A percentile compares a stretch with the other conserved stretches of the same genome.
These are phyloP conservation scores for Pyrenochaeta sp. DNA, from an alignment of 2,329 filamentous ascomycete genomes.

Conservation along the genomic window DNA sequence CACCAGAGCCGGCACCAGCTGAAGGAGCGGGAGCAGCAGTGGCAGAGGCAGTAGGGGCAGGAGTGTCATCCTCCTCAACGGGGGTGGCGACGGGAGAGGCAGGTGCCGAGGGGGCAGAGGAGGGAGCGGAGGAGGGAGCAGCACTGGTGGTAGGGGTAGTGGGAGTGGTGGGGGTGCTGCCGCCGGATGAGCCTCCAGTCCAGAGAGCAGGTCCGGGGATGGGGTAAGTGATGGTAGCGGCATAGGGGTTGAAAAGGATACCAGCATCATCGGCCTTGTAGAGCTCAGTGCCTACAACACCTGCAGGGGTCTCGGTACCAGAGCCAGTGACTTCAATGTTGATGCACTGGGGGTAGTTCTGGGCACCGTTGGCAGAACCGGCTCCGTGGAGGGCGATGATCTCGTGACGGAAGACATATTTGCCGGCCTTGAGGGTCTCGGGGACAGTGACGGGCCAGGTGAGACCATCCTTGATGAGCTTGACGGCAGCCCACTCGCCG, in stretches of 20 bases:
- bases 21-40: slow-evolving; percentile 22
- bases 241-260: slow-evolving; percentile 54
- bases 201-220: slow-evolving; percentile 55
- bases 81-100: slow-evolving; percentile 11
- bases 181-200: slow-evolving; percentile 24
- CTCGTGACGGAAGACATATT: slow-evolving; percentile 66
- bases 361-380: slow-evolving; percentile 56
- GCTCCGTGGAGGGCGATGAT: slow-evolving; percentile 59
- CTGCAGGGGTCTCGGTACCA: slow-evolving; percentile 54
- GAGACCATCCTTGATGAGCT: slow-evolving; percentile 56
- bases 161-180: slow-evolving; percentile 20
- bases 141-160: slow-evolving; percentile 11
- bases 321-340: slow-evolving; percentile 60
- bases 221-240: slow-evolving; percentile 42
- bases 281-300: slow-evolving; percentile 60
- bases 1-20: slow-evolving; percentile 12
- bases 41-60: slow-evolving; percentile 15
- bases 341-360: slow-evolving; percentile 61
- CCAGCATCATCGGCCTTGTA: slow-evolving; percentile 51
- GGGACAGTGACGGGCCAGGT: slow-evolving; percentile 59
- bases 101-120: slow-evolving; percentile 10
- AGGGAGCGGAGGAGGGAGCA: slow-evolving; percentile 12
- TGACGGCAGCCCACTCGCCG: slow-evolving; percentile 47
- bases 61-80: slow-evolving; percentile 5
- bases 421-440: slow-evolving; percentile 52